A percentile compares a stretch with the other conserved stretches of the same genome.
These are phyloP conservation scores for Fusarium virguliforme DNA, from an alignment of 2,329 filamentous ascomycete genomes.

Conservation along the genomic window DNA sequence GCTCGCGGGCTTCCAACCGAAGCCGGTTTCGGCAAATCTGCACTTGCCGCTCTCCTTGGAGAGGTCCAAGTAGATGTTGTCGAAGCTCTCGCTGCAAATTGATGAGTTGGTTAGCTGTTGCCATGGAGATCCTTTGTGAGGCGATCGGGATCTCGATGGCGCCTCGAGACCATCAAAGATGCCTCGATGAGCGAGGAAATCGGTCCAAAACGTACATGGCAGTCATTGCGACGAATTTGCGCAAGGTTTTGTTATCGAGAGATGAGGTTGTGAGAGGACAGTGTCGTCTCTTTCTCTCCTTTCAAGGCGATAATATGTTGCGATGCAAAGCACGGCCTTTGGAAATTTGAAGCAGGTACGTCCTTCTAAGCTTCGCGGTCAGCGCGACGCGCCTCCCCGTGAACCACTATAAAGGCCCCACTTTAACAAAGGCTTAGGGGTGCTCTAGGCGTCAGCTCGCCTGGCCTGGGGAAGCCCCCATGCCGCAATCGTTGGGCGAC, in stretches of 20 bases:
- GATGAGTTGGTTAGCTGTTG: constrained; percentile 37
- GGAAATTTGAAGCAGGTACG: constrained; percentile 41
- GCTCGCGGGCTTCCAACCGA: constrained; percentile 93
- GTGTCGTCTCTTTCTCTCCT: constrained; percentile 23
- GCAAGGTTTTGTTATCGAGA: constrained; percentile 14
- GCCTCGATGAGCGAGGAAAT: constrained; percentile 2
- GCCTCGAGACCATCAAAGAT: constrained; percentile 8
- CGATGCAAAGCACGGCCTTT: constrained; percentile 36
- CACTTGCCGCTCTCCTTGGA: constrained; percentile 94
- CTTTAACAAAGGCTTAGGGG: constrained; percentile 3
- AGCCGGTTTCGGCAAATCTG: constrained; percentile 92
- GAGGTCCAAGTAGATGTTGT: constrained; percentile 96
- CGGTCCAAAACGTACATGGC: constrained; percentile 56
- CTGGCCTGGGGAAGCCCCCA: constrained; percentile 5
- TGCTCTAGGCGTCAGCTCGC: neutral
- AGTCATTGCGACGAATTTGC: constrained; percentile 53
- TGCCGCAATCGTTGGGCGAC: neutral
- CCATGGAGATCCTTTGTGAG: constrained; percentile 23
- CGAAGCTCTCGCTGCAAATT: constrained; percentile 84
- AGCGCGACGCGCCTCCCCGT: constrained; percentile 36
- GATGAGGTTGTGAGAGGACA: neutral
- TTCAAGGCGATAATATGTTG: constrained; percentile 27
- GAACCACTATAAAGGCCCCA: constrained; percentile 45
- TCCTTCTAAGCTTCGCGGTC: constrained; percentile 37
- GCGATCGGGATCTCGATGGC: constrained; percentile 7